Base-by-base conservation (phyloP, 1,139 yeast species). In the Scheffersomyces titani region DNA sequence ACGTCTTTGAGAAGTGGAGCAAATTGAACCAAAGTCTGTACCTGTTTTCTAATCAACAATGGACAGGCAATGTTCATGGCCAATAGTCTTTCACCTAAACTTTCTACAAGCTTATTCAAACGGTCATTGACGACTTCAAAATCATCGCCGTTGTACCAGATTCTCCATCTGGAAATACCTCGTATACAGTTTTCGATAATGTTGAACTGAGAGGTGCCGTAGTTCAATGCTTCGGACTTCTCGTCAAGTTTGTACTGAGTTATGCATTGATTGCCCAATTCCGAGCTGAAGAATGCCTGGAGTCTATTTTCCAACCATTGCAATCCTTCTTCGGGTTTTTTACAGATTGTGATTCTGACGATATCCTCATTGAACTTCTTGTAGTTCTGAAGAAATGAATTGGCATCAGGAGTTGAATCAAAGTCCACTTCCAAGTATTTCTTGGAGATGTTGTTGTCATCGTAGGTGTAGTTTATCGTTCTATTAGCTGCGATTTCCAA, bases 161-260 rank as follows among this genome's bases (percentile, higher is more conserved):
- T 88, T 66, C 92, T 87, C 98, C 99, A 94, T 66, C 99, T 84
- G n/a, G 96, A 87, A 47, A 96, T 89, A 47, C 99, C 99, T 60
- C 97, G 83, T 40, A 94, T 85, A 62, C 96, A 89, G 49, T 97
- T 89, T 71, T 94, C 99, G 47, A 92, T 91, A 30, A 92, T 85
- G 68, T 88, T 88, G 62, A 94, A 87, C 67, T 93, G 98, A 0
- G 97, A 84, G 56, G 88, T 83, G 0, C 97, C 96, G 61, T 86
- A 82, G 55, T 90, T 83, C 67, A 86, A 90, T 3, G 94, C 87
- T 51, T 90, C 86, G 18, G 89, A 85, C 54, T 80, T 80, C 57
- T 86, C 93, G 54, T 82, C 84, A 57, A 91, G 72, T 55, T 81
- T 82, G 30, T 83, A 74, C 11, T 85, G 77, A 51, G 79, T 81